Base-by-base conservation (phyloP, 805 yeast genomes). In the Candida insectorum region DNA sequence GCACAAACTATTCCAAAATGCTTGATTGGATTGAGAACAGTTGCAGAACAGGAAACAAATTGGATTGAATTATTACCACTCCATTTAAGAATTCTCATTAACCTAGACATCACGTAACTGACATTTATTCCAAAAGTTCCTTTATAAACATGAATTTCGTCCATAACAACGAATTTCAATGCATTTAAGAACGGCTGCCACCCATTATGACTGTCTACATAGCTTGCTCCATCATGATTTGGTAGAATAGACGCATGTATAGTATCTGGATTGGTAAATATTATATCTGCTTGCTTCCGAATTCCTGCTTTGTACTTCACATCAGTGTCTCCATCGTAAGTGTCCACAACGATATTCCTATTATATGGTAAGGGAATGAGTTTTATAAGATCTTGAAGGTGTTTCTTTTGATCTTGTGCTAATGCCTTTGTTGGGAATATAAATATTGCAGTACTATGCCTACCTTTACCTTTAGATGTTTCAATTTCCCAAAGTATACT, bases 391-490 rank as follows among this genome's bases (percentile, higher is more conserved):
- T 73, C 78, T 30, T 71, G 69, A 35, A 93, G 61, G n/a, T 94
- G 79, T 42, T 95, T 66, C 48, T 81, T 81, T 57, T 93, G 99
- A 64, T 93, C 98, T 52, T 93, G 98, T 0, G 99, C 97, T 32
- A 93, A 65, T 0, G 99, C 98, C 52, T 93, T 93, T 0, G 99
- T 93, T 2, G 99, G 99, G 48, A 93, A 93, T 9, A 93, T 79
- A 48, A 84, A 88, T 66, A 94, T 67, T 7, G 96, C 84, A 0
- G 95, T 85, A 4, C 73, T 47, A 0, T 40, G 18, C n/a, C 64
- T 32, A 5, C 41, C 34, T n/a, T 31, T 33, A 20, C 35, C 20
- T 60, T 62, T 8, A 62, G 60, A 26, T 53, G 66, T 32, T 21
- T 52, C 48, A 5, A 58, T 31, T 61, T 63, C 60, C 57, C 61